Base-by-base conservation (phyloP, 805 yeast genomes). In the Candida coquimbonensis region DNA sequence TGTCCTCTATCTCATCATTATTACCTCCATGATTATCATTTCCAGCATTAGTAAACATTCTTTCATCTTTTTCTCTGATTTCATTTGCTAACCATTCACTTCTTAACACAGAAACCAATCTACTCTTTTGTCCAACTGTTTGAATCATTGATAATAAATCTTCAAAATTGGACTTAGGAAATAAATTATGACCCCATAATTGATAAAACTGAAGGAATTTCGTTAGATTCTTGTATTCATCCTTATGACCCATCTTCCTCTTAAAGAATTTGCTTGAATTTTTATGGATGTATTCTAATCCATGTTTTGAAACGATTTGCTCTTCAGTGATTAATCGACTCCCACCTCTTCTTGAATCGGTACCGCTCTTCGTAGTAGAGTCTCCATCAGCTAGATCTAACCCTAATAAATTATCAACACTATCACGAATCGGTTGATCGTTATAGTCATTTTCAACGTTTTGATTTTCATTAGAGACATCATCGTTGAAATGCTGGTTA, bases 81-180 rank as follows among this genome's bases (percentile, higher is more conserved):
- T 77, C 82, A 19, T 65, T 64, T 26, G 65, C 59, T 13, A 73
- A 60, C 46, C 63, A 56, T 13, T 57, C 60, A 37, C 68, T 61
- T 54, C 80, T 65, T 50, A 72, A 65, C 3, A 62, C 67, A 47
- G 69, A 70, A 29, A 78, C 62, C 13, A 61, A 64, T 16, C 67
- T 62, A 21, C 74, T 64, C 6, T 58, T 61, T 50, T 61, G 63
- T 13, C 85, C 81, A 37, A 78, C 70, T 14, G 70, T 64, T 36
- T 73, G 68, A 41, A 81, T 63, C 53, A 83, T 63, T 24, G 71
- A 68, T 1, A 83, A 64, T 55, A 89, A 81, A 60, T 87, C 95
- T 40, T 69, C 68, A 52, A 89, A 86, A 50, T 77, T 81, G 14
- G 93, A 87, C 65, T 83, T 85, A 5, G 96, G 95, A 57, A 75